A percentile compares a stretch with the other conserved stretches of the same genome.
Conservation (phyloP, 352 stramenopile genomes). For the Blastocystis sp. region DNA sequence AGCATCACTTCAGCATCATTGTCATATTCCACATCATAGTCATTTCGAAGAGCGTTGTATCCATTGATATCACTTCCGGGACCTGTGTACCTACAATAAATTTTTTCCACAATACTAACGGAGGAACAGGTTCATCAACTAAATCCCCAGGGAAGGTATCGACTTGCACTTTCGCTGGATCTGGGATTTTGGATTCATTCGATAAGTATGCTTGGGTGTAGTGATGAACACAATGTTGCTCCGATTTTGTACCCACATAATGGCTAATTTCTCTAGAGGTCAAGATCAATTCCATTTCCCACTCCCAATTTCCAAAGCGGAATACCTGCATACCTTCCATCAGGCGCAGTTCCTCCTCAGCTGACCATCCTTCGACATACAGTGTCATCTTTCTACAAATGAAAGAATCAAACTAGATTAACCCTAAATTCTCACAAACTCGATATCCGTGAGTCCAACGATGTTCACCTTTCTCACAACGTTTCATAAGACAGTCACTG, state of each 20-base stretch:
- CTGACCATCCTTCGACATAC: conserved; percentile 75
- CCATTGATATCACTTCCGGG: conserved; percentile 71
- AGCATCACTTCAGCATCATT: conserved; percentile 90
- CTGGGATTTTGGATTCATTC: conserved; percentile 49
- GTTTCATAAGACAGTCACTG: conserved; percentile 85
- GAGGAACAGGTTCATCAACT: neutral
- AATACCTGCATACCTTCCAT: conserved; percentile 89
- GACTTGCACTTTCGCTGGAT: conserved; percentile 10
- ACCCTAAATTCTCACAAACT: conserved; percentile 68
- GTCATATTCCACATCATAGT: conserved; percentile 94
- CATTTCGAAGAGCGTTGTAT: conserved; percentile 88
- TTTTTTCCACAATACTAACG: neutral
- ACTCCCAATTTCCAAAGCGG: conserved; percentile 88
- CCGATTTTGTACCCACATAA: conserved; percentile 75
- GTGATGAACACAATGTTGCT: conserved; percentile 79
- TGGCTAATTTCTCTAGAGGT: conserved; percentile 73
- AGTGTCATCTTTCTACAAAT: neutral
- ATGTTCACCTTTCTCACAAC: conserved; percentile 69
- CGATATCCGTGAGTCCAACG: conserved; percentile 70
- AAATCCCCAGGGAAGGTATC: conserved; percentile 18
- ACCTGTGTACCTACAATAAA: neutral
- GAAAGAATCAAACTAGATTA: neutral
- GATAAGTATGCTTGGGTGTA: conserved; percentile 76
- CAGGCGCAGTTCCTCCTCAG: conserved; percentile 86
- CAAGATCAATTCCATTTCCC: neutral